These are phyloP conservation scores for Dothidotthia symphoricarpi DNA, from an alignment of 2,329 filamentous ascomycete genomes.

Conservation along the genomic window DNA sequence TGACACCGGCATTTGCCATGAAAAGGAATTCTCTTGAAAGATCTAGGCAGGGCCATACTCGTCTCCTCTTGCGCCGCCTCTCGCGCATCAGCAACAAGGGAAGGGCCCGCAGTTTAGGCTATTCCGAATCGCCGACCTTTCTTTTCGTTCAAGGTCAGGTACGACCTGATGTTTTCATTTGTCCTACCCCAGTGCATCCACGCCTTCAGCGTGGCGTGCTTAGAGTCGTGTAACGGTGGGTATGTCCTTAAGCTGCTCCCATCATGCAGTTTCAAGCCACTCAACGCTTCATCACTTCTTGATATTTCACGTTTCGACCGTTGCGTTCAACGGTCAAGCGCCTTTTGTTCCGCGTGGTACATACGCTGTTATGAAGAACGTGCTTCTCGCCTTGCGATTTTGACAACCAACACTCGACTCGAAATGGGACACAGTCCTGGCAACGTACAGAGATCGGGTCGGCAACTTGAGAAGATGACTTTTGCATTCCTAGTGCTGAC, in stretches of 20 bases:
- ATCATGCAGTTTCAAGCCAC: too few species aligned
- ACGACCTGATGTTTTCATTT: slow-evolving; percentile 1
- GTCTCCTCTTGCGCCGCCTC: neutral
- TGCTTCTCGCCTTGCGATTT: slow-evolving; percentile 2
- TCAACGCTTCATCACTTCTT: too few species aligned
- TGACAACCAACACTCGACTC: neutral
- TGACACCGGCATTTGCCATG: too few species aligned
- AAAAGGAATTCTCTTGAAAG: neutral
- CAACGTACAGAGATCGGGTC: slow-evolving; percentile 18
- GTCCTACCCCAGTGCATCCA: slow-evolving; percentile 14
- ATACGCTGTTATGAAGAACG: slow-evolving; percentile 1
- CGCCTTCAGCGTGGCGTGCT: slow-evolving; percentile 15
- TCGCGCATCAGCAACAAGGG: neutral
- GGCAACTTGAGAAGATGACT: slow-evolving; percentile 25
- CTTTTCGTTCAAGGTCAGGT: slow-evolving; percentile 5
- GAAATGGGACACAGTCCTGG: slow-evolving; percentile 25
- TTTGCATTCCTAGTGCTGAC: slow-evolving; percentile 39
- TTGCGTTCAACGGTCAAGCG: too few species aligned
- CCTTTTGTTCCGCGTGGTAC: too few species aligned
- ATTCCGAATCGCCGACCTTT: slow-evolving; percentile 2
- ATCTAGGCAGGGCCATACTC: neutral
- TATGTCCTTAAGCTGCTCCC: too few species aligned
- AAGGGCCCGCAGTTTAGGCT: too few species aligned
- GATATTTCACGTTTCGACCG: too few species aligned
- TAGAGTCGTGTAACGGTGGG: slow-evolving; percentile 15